These are phyloP conservation scores for Diaporthe ampelina DNA, from an alignment of 2,329 filamentous ascomycete species.

Conservation along the genomic window DNA sequence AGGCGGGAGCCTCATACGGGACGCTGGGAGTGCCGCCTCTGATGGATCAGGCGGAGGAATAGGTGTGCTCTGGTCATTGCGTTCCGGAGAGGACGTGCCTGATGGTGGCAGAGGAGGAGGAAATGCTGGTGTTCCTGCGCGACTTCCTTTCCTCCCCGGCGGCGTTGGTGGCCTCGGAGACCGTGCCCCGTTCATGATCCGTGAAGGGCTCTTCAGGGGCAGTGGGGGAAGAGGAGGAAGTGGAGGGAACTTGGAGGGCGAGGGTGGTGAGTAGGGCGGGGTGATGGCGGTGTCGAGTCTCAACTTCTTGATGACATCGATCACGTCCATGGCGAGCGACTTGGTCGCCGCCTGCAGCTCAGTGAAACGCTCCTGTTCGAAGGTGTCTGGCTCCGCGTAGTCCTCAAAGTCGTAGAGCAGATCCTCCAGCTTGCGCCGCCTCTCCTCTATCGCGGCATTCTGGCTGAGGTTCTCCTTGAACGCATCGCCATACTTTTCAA, in stretches of 20 bases:
- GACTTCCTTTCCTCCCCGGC: constrained; percentile 3
- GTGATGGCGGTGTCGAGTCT: constrained; percentile 46
- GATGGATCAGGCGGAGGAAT: constrained; percentile 3
- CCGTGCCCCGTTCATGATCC: not conserved
- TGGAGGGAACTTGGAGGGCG: constrained; percentile 45
- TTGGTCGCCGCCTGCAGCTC: constrained; percentile 57
- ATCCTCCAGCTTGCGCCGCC: constrained; percentile 44
- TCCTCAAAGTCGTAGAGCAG: constrained; percentile 61
- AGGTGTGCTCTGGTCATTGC: not conserved
- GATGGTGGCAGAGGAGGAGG: not conserved
- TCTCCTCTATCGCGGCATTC: constrained; percentile 47
- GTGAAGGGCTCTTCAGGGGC: not conserved
- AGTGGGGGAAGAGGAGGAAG: constrained; percentile 47
- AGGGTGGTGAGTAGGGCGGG: constrained; percentile 31
- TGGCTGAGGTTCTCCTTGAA: constrained; percentile 54
- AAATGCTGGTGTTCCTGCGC: not conserved
- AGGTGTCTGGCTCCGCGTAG: constrained; percentile 55
- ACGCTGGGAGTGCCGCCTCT: not conserved
- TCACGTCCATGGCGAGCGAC: constrained; percentile 55
- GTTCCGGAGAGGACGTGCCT: constrained; percentile 23
- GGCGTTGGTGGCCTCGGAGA: constrained; percentile 23
- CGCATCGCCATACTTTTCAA: constrained; percentile 53
- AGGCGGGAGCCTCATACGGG: not conserved
- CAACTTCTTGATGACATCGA: constrained; percentile 54
- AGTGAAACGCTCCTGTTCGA: constrained; percentile 53